phyloP scores from a whole-genome alignment of 768 basidiomycete genomes.

The Boletus vinaceobasis region DNA sequence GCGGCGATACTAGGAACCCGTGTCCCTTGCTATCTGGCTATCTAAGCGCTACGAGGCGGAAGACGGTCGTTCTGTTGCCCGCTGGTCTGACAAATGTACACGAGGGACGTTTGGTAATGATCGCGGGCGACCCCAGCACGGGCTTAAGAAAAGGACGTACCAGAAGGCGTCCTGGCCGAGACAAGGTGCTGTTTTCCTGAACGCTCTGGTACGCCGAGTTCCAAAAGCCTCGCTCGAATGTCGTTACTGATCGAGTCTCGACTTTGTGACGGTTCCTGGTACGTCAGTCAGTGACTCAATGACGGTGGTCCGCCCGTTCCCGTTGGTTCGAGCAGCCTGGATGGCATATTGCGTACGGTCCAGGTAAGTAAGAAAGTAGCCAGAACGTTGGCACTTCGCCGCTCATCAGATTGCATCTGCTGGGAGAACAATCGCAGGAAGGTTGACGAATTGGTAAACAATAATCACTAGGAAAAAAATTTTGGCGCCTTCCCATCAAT shows the following conservation, averaged over 20 bases:
- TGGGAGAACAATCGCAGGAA: neutral
- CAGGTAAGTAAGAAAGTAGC: neutral
- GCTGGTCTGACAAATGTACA: neutral
- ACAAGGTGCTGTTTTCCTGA: neutral
- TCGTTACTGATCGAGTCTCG: neutral
- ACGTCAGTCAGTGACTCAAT: neutral
- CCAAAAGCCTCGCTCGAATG: neutral
- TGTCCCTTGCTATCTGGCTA: neutral
- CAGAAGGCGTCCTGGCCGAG: neutral
- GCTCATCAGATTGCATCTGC: conserved; percentile 5
- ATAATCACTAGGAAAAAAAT: neutral
- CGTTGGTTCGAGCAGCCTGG: neutral
- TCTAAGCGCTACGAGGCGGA: neutral
- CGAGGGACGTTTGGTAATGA: neutral
- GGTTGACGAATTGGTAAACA: neutral
- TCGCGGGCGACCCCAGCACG: neutral
- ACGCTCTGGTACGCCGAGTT: neutral
- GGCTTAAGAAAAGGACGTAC: neutral
- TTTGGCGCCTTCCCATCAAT: neutral
- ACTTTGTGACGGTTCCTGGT: neutral
- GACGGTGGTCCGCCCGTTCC: neutral
- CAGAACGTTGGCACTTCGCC: neutral
- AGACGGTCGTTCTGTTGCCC: neutral
- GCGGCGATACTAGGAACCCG: neutral
- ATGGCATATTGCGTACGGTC: neutral